Evolutionary conservation across 257 asterid genomes (phyloP).

Genomic region (Primulina eburnea): DNA sequence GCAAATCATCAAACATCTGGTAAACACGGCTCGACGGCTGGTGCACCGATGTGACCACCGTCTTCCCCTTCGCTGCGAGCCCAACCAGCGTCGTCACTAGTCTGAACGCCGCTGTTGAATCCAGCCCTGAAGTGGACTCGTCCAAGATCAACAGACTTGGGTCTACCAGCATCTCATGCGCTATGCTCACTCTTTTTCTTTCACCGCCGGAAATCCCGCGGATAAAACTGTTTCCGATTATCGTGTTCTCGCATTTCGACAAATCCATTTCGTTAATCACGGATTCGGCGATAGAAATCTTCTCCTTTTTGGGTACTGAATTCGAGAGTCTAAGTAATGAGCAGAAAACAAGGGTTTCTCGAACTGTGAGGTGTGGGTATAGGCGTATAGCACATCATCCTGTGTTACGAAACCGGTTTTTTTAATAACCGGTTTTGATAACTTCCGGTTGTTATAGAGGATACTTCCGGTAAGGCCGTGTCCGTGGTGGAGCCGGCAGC

Average conservation of each 20-base stretch:
- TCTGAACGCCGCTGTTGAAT: slow-evolving; percentile 82
- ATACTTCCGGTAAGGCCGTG: slow-evolving; percentile 56
- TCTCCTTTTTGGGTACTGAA: slow-evolving; percentile 39
- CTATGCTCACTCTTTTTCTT: slow-evolving; percentile 85
- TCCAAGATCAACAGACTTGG: slow-evolving; percentile 76
- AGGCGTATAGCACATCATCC: slow-evolving; percentile 73
- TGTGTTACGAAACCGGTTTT: slow-evolving; percentile 83
- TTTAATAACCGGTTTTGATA: slow-evolving; percentile 34
- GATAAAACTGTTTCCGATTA: slow-evolving; percentile 60
- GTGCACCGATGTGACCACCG: slow-evolving; percentile 80
- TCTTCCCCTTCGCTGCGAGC: slow-evolving; percentile 76
- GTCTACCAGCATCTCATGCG: slow-evolving; percentile 86
- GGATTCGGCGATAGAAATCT: slow-evolving; percentile 50
- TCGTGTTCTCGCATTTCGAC: slow-evolving; percentile 58
- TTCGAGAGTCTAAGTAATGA: slow-evolving; percentile 56
- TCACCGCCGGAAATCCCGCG: slow-evolving; percentile 96
- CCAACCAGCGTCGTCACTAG: slow-evolving; percentile 53
- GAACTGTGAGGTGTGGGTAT: slow-evolving; percentile 75
- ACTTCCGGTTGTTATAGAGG: slow-evolving; percentile 55
- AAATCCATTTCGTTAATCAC: slow-evolving; percentile 65
- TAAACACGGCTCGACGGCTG: slow-evolving; percentile 89
- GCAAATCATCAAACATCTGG: slow-evolving; percentile 69
- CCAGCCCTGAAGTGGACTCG: slow-evolving; percentile 95
- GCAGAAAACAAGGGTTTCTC: slow-evolving; percentile 76
- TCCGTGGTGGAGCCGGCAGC: slow-evolving; percentile 63